A percentile compares a stretch with the other conserved stretches of the same genome.
Conservation (phyloP, 768 basidiomycete genomes). For the Amyloporia xantha region DNA sequence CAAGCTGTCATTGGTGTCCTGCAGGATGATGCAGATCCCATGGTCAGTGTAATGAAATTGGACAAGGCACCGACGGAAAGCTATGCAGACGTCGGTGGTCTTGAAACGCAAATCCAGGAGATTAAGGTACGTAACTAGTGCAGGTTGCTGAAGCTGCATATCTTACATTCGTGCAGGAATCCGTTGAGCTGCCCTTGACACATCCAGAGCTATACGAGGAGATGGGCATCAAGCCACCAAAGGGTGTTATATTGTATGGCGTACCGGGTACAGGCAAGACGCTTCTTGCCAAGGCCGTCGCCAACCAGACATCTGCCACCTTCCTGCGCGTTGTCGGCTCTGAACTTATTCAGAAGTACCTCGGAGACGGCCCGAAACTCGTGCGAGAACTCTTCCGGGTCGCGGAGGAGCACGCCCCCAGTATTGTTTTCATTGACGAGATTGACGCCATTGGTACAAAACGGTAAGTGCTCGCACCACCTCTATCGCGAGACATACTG, state of each 20-base stretch:
- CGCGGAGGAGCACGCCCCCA: constrained; percentile 96
- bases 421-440: constrained; percentile 99
- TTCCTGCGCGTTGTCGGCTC: constrained; percentile 97
- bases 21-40: constrained; percentile 90
- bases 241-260: constrained; percentile 98
- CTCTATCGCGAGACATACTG: neutral
- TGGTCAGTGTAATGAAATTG: constrained; percentile 97
- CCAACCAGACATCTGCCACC: constrained; percentile 96
- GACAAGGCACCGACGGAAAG: constrained; percentile 99
- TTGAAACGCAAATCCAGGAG: constrained; percentile 96
- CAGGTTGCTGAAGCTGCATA: neutral
- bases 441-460: constrained; percentile 99
- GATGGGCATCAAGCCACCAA: constrained; percentile 99
- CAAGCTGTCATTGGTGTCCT: constrained; percentile 93
- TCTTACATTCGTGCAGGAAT: constrained; percentile 58
- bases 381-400: constrained; percentile 96
- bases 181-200: constrained; percentile 93
- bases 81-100: constrained; percentile 96
- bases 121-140: constrained; percentile 67
- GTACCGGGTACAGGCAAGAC: constrained; percentile 99
- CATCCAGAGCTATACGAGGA: constrained; percentile 99
- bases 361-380: constrained; percentile 97
- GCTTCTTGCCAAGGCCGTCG: constrained; percentile 93
- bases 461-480: constrained; percentile 47
- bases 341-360: constrained; percentile 98